A percentile compares a stretch with the other conserved stretches of the same genome.
phyloP scores from a whole-genome alignment of 192 early-diverging fungal genomes.

The Coemansia sp. region DNA sequence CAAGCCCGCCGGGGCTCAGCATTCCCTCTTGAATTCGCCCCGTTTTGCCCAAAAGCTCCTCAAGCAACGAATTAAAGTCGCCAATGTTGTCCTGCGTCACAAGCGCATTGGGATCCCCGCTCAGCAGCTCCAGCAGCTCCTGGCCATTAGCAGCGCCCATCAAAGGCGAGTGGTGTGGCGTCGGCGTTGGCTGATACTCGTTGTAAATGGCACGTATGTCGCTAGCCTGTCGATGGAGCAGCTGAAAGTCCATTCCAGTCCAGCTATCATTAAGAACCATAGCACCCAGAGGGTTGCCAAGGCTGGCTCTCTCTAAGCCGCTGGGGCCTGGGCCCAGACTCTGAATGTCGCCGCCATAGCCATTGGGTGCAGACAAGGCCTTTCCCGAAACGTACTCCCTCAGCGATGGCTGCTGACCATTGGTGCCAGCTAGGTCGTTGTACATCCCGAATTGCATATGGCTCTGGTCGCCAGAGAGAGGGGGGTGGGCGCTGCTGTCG shows the following conservation, averaged over 20 bases:
- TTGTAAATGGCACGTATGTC: slow-evolving; percentile 34
- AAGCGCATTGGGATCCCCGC: slow-evolving; percentile 35
- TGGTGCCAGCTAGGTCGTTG: not conserved
- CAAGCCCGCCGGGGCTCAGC: not conserved
- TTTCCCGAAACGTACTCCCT: slow-evolving; percentile 47
- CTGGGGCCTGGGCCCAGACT: not conserved
- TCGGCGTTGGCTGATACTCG: slow-evolving; percentile 50
- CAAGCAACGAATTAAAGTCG: slow-evolving; percentile 34
- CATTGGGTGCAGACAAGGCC: not conserved
- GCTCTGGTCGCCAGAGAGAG: not conserved
- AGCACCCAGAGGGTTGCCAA: not conserved
- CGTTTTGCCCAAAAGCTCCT: slow-evolving; percentile 26
- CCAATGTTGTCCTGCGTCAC: slow-evolving; percentile 37
- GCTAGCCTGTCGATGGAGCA: slow-evolving; percentile 32
- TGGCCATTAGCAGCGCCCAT: slow-evolving; percentile 22
- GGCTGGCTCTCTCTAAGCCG: not conserved
- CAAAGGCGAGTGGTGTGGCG: slow-evolving; percentile 50
- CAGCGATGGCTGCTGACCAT: slow-evolving; percentile 27
- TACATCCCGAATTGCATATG: not conserved
- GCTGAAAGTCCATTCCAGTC: slow-evolving; percentile 38
- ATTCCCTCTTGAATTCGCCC: slow-evolving; percentile 17
- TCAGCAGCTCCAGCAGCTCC: slow-evolving; percentile 33
- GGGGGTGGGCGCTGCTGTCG: slow-evolving; percentile 6
- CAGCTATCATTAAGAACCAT: slow-evolving; percentile 37
- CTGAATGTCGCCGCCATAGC: not conserved